Percentiles rank a stretch among this genome's conserved stretches.
These are phyloP conservation scores for Lasiodiplodia sp. DNA, from an alignment of 2,329 filamentous ascomycete species.

Conservation along the genomic window DNA sequence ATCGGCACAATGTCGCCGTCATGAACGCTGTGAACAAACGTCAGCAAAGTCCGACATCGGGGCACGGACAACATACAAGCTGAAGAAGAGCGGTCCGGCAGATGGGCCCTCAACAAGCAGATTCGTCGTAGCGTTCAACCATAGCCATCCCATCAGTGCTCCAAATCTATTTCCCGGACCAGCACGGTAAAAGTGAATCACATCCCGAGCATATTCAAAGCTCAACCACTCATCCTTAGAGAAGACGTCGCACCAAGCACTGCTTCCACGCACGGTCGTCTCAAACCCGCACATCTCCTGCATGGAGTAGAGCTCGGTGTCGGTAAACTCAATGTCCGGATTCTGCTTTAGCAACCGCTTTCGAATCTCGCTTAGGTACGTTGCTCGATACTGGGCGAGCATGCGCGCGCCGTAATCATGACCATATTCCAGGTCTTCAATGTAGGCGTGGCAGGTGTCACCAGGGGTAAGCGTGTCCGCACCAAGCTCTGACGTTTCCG, in stretches of 20 bases:
- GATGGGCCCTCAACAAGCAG: slow-evolving; percentile 55
- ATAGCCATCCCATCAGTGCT: slow-evolving; percentile 63
- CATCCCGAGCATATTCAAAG: slow-evolving; percentile 66
- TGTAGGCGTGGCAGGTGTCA: slow-evolving; percentile 52
- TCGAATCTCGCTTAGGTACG: slow-evolving; percentile 57
- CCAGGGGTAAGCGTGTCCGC: slow-evolving; percentile 66
- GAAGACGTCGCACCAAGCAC: slow-evolving; percentile 65
- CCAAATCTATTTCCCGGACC: slow-evolving; percentile 64
- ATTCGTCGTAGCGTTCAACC: slow-evolving; percentile 63
- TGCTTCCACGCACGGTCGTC: slow-evolving; percentile 59
- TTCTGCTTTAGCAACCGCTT: slow-evolving; percentile 54
- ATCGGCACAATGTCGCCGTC: slow-evolving; percentile 66
- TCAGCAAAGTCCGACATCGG: background rate
- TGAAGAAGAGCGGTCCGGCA: slow-evolving; percentile 61
- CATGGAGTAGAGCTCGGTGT: slow-evolving; percentile 64
- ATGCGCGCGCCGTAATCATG: slow-evolving; percentile 59
- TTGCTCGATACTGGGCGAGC: slow-evolving; percentile 55
- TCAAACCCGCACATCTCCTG: slow-evolving; percentile 69
- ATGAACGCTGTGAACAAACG: slow-evolving; percentile 52
- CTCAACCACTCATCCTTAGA: slow-evolving; percentile 60
- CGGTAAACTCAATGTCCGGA: slow-evolving; percentile 51
- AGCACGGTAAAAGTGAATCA: slow-evolving; percentile 65
- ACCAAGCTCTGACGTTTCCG: slow-evolving; percentile 58
- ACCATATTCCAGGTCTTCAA: slow-evolving; percentile 50
- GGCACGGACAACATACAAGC: slow-evolving; percentile 55